Conservation (phyloP, 2,329 filamentous ascomycete species). For the Escovopsis sp. region DNA sequence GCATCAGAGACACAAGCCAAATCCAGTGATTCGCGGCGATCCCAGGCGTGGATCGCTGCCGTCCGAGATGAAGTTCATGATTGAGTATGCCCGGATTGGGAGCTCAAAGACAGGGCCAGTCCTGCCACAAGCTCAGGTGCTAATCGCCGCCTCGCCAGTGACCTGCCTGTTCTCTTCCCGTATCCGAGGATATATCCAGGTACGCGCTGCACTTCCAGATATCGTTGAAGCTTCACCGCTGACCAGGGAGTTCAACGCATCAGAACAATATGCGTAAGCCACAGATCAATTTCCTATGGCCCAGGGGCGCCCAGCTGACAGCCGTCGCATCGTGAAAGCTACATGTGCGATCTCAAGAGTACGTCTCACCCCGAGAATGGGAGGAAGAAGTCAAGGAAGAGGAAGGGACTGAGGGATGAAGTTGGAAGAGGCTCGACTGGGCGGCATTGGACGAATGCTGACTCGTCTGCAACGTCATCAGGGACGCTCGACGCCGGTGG, state of each 20-base stretch:
- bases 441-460: too few species aligned
- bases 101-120: neutral
- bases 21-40: too few species aligned
- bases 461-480: slow-evolving; percentile 9
- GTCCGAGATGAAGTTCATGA: slow-evolving; percentile 5
- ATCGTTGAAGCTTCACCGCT: neutral
- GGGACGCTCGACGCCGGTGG: slow-evolving; percentile 82
- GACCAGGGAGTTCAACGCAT: neutral
- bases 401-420: too few species aligned
- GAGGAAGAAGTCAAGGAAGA: too few species aligned
- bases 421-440: too few species aligned
- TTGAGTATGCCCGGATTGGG: slow-evolving; percentile 2
- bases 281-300: neutral
- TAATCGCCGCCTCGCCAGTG: slow-evolving; percentile 20
- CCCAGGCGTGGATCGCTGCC: too few species aligned
- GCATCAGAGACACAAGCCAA: too few species aligned
- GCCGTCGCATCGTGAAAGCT: slow-evolving; percentile 18
- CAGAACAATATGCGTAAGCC: slow-evolving; percentile 41
- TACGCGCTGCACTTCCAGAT: slow-evolving; percentile 12
- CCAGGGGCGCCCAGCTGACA: neutral
- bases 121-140: neutral
- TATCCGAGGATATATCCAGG: slow-evolving; percentile 45
- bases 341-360: slow-evolving; percentile 45
- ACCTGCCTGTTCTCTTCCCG: slow-evolving; percentile 41
- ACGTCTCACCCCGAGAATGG: too few species aligned